These are phyloP conservation scores for Pythium monospermum DNA, from an alignment of 352 stramenopile species.

Conservation along the genomic window DNA sequence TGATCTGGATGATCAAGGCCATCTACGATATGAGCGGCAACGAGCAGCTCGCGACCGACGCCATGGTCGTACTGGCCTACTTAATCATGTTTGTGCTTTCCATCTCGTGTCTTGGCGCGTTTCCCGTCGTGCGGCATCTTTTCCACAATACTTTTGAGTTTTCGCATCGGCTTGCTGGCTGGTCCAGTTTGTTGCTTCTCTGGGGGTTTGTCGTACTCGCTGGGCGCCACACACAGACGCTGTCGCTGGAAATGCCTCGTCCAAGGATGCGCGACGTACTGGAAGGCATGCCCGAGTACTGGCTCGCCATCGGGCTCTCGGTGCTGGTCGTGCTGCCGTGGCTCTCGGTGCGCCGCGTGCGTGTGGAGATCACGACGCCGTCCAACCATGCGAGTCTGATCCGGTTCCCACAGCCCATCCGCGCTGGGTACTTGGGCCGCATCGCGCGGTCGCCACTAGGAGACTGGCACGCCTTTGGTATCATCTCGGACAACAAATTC, in stretches of 20 bases:
- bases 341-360: slow-evolving; percentile 8
- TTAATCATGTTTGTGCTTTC: not conserved
- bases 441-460: slow-evolving; percentile 1
- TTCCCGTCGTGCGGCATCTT: slow-evolving; percentile 6
- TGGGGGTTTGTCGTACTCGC: slow-evolving; percentile 1
- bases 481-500: slow-evolving; percentile 12
- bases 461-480: slow-evolving; percentile 9
- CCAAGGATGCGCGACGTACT: not conserved
- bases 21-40: slow-evolving; percentile 8
- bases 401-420: slow-evolving; percentile 2
- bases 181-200: not conserved
- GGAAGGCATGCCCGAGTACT: slow-evolving; percentile 9
- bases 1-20: slow-evolving; percentile 4
- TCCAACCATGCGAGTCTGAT: slow-evolving; percentile 8
- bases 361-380: slow-evolving; percentile 4
- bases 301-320: slow-evolving; percentile 7
- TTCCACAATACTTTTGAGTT: slow-evolving; percentile 7
- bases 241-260: not conserved
- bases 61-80: slow-evolving; percentile 1
- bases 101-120: slow-evolving; percentile 2
- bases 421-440: slow-evolving; percentile 4
- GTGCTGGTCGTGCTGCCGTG: slow-evolving; percentile 6
- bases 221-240: slow-evolving; percentile 2
- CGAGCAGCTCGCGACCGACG: slow-evolving; percentile 1
- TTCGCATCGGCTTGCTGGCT: slow-evolving; percentile 1